phyloP scores from a whole-genome alignment of 2,329 filamentous ascomycete species.

The Albophoma yamanashiensis region DNA sequence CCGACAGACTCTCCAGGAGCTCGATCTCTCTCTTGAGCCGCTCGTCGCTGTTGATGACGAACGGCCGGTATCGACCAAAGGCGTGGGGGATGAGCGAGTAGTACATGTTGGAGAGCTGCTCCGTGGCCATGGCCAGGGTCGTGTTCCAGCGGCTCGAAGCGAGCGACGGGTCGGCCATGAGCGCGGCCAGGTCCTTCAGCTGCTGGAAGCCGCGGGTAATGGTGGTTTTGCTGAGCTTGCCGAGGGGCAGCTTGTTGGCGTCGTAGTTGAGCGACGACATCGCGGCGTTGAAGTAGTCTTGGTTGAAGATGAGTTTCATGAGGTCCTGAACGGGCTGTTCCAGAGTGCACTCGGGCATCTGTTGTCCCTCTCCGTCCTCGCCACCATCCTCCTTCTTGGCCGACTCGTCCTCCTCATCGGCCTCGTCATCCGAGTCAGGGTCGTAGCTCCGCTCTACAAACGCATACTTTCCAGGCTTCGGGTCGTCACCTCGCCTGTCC shows the following conservation, averaged over 20 bases:
- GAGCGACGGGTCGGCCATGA: conserved; percentile 45
- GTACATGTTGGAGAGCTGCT: conserved; percentile 64
- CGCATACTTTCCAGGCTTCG: conserved; percentile 61
- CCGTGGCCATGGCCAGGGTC: conserved; percentile 30
- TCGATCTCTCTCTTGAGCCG: conserved; percentile 67
- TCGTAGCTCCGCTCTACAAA: conserved; percentile 74
- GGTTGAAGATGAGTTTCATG: conserved; percentile 77
- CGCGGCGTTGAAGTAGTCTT: conserved; percentile 55
- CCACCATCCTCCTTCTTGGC: conserved; percentile 25
- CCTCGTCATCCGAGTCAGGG: conserved; percentile 32
- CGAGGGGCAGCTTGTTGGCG: conserved; percentile 66
- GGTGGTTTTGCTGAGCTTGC: conserved; percentile 72
- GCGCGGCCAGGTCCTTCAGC: conserved; percentile 61
- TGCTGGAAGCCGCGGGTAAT: conserved; percentile 65
- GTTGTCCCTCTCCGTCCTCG: conserved; percentile 19
- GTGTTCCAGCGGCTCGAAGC: conserved; percentile 32
- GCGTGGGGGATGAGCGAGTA: conserved; percentile 75
- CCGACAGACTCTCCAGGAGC: conserved; percentile 67
- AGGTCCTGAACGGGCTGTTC: conserved; percentile 51
- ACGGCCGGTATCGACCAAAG: conserved; percentile 65
- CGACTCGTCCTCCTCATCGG: conserved; percentile 12
- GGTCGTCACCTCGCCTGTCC: conserved; percentile 39
- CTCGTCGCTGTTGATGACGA: conserved; percentile 46
- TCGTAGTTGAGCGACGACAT: conserved; percentile 63
- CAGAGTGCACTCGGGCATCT: conserved; percentile 44